Base-by-base conservation (phyloP, 2,329 filamentous ascomycete species). In the Biscogniauxia mediterranea region DNA sequence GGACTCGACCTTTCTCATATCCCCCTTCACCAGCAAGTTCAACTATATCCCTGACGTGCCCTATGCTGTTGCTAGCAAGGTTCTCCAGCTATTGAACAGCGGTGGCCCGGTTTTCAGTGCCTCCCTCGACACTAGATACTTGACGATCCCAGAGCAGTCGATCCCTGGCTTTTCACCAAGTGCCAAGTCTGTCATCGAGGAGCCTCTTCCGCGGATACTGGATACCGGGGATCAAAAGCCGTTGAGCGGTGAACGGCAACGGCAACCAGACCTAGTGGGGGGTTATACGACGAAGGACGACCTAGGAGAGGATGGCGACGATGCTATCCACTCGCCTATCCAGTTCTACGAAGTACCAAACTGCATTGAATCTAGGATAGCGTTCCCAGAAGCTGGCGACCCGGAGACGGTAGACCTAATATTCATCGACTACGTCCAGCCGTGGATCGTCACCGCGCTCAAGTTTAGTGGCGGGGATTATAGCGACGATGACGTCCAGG, bases 221-320 rank as follows among this genome's bases (percentile, higher is more conserved):
- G 71, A 68, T 0, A 65, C 66, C n/a, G 68, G 69, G 5, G 61
- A 68, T 1, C 56, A 53, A 20, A 71, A 67, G 21, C 69, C 68
- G 5, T 55, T 71, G 3, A 19, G 58, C 53, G 51, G 58, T n/a
- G 56, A 54, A 1, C 65, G 69, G 69, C n/a, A n/a, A n/a, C n/a
- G n/a, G n/a, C n/a, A 73, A n/a, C 69, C 69, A 7, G 60, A 69
- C 23, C 63, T 73, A 1, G 58, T 72, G 13, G 72, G 79, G 1
- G 95, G 95, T 1, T 98, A 98, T 78, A 97, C 91, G 0, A 99
- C 95, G 11, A 82, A 83, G 59, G 95, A 99, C 71, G 94, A 96
- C 70, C 84, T 87, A 5, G 92, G 93, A 55, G 77, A 78, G 3
- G 91, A 96, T 66, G 95, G 95, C 51, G 95, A 99, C 72, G 95